Evolutionary conservation across 2,329 filamentous ascomycete genomes (phyloP).

Genomic region (Diaporthe humulicola): DNA sequence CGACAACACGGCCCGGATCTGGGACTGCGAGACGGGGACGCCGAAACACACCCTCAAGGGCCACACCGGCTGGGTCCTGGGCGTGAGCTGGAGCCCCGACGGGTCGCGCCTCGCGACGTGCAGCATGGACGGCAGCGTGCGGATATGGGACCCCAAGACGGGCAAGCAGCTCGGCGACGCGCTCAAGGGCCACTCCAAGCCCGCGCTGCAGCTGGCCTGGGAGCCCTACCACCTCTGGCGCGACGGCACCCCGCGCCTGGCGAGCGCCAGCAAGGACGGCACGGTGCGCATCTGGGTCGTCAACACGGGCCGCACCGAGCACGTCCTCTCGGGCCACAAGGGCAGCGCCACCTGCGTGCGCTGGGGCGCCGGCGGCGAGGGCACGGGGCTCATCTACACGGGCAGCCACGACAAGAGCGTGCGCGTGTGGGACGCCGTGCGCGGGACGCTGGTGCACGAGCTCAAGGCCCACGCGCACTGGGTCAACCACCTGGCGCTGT

Average conservation of each 20-base stretch:
- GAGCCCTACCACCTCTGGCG: slow-evolving; percentile 91
- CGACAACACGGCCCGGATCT: slow-evolving; percentile 91
- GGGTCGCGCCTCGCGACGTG: slow-evolving; percentile 86
- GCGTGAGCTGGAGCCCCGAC: slow-evolving; percentile 89
- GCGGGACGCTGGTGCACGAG: slow-evolving; percentile 84
- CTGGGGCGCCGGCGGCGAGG: slow-evolving; percentile 75
- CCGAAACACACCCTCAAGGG: slow-evolving; percentile 88
- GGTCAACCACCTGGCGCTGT: slow-evolving; percentile 95
- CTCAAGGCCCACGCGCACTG: slow-evolving; percentile 89
- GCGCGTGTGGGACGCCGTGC: slow-evolving; percentile 87
- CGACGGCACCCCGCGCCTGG: slow-evolving; percentile 81
- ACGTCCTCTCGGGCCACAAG: slow-evolving; percentile 89
- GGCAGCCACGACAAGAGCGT: slow-evolving; percentile 92
- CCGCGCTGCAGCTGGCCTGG: slow-evolving; percentile 90
- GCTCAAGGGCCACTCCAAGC: slow-evolving; percentile 89
- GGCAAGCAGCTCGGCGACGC: slow-evolving; percentile 79
- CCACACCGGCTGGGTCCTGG: slow-evolving; percentile 91
- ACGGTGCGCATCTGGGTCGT: slow-evolving; percentile 91
- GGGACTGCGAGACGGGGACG: slow-evolving; percentile 95
- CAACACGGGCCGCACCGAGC: slow-evolving; percentile 82
- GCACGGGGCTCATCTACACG: slow-evolving; percentile 86
- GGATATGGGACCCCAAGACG: slow-evolving; percentile 88
- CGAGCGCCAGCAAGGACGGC: slow-evolving; percentile 89
- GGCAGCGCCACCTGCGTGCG: slow-evolving; percentile 89
- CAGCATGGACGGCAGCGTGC: slow-evolving; percentile 92